Evolutionary conservation across 768 basidiomycete species (phyloP).

Genomic region (Lactifluus hygrophoroides): DNA sequence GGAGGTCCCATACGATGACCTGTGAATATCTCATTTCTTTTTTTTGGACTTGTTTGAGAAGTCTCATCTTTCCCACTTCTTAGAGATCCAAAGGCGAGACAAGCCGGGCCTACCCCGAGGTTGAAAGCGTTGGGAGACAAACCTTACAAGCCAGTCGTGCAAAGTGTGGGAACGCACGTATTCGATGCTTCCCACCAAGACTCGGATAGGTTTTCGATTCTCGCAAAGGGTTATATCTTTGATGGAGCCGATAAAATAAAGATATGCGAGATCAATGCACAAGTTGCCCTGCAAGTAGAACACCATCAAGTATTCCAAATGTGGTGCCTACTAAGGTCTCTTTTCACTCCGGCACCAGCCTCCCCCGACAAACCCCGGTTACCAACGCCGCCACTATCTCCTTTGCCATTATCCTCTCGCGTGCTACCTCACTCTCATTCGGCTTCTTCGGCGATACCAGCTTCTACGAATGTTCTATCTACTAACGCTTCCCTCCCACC

Average conservation of each 20-base stretch:
- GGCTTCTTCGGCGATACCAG: slow-evolving; percentile 34
- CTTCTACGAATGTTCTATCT: slow-evolving; percentile 21
- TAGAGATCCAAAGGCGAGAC: slow-evolving; percentile 30
- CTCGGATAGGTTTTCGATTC: slow-evolving; percentile 40
- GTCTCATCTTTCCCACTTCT: slow-evolving; percentile 19
- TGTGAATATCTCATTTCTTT: slow-evolving; percentile 29
- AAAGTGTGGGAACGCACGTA: slow-evolving; percentile 49
- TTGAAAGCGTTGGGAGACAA: slow-evolving; percentile 56
- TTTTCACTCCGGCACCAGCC: slow-evolving; percentile 37
- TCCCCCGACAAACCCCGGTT: slow-evolving; percentile 25
- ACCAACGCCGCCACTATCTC: slow-evolving; percentile 21
- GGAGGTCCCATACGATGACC: slow-evolving; percentile 76
- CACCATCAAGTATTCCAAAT: slow-evolving; percentile 49
- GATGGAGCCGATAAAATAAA: slow-evolving; percentile 37
- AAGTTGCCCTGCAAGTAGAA: slow-evolving; percentile 49
- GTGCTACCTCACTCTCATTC: slow-evolving; percentile 33
- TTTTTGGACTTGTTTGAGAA: neutral
- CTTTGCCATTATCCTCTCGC: slow-evolving; percentile 21
- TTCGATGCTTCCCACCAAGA: slow-evolving; percentile 33
- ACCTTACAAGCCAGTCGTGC: slow-evolving; percentile 40
- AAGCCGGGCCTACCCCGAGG: slow-evolving; percentile 23
- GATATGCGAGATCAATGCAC: slow-evolving; percentile 55
- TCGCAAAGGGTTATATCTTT: slow-evolving; percentile 59
- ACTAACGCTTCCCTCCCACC: slow-evolving; percentile 20
- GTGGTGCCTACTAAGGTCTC: slow-evolving; percentile 57